Percentiles rank a stretch among this genome's conserved stretches.
phyloP scores from a whole-genome alignment of 768 basidiomycete genomes.

The Hypholoma sublateritium region DNA sequence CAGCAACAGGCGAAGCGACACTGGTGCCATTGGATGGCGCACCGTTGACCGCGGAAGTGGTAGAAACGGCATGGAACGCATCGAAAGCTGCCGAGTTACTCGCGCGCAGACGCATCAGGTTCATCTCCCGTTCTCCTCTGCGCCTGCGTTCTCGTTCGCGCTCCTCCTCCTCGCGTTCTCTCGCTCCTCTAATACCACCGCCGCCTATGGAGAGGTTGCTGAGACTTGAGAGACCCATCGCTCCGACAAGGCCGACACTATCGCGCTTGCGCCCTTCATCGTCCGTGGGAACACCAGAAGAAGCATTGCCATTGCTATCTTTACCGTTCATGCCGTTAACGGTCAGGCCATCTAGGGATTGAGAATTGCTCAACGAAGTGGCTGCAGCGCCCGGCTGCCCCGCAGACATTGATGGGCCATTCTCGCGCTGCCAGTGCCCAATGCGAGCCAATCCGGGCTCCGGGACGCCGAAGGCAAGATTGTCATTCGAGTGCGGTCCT shows the following conservation, averaged over 20 bases:
- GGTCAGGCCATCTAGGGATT: background rate
- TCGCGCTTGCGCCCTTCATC: constrained; percentile 22
- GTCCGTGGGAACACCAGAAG: constrained; percentile 2
- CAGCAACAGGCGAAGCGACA: constrained; percentile 28
- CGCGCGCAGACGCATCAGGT: constrained; percentile 37
- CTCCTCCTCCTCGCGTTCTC: constrained; percentile 63
- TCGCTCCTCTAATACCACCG: constrained; percentile 45
- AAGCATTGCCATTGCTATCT: background rate
- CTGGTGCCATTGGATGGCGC: constrained; percentile 30
- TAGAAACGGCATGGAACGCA: constrained; percentile 71
- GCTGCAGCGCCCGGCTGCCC: background rate
- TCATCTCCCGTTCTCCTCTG: constrained; percentile 49
- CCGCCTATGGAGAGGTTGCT: constrained; percentile 15
- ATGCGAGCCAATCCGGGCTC: background rate
- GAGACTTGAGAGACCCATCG: background rate
- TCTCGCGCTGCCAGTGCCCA: background rate
- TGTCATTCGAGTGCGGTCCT: background rate
- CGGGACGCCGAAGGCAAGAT: background rate
- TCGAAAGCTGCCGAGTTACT: constrained; percentile 60
- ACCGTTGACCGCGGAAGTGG: background rate
- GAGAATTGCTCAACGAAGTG: background rate
- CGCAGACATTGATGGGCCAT: background rate
- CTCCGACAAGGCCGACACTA: constrained; percentile 3
- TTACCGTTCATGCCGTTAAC: constrained; percentile 2
- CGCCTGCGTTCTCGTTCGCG: constrained; percentile 11